Conservation (phyloP, 495 filamentous ascomycete genomes). For the Aspergillus sclerotiicarbonarius region DNA sequence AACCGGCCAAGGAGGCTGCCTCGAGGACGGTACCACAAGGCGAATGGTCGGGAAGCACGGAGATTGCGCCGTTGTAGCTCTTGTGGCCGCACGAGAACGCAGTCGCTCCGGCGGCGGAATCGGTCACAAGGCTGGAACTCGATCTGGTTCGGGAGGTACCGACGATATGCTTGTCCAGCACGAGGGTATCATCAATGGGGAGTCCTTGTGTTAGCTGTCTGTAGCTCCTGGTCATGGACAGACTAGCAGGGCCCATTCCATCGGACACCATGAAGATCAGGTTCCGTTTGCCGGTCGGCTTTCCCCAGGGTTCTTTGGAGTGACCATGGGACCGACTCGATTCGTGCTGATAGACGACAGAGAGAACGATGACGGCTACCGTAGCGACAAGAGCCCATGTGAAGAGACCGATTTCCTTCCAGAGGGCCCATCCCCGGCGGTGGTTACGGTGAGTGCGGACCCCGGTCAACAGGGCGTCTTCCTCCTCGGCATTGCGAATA, state of each 20-base stretch:
- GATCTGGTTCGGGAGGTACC: conserved; percentile 86
- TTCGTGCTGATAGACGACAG: conserved; percentile 70
- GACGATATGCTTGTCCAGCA: conserved; percentile 82
- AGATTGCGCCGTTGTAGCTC: conserved; percentile 95
- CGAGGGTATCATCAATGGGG: conserved; percentile 66
- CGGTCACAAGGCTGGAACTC: conserved; percentile 77
- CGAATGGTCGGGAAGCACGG: conserved; percentile 75
- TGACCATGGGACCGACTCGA: conserved; percentile 32
- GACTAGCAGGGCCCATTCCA: conserved; percentile 92
- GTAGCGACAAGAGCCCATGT: conserved; percentile 90
- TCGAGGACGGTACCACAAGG: conserved; percentile 95
- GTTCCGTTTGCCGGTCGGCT: conserved; percentile 76
- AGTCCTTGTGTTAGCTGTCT: conserved; percentile 67
- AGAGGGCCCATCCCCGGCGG: conserved; percentile 48
- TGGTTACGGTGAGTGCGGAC: conserved; percentile 37
- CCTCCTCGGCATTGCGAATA: conserved; percentile 53
- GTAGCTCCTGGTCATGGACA: conserved; percentile 80
- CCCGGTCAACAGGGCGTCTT: conserved; percentile 65
- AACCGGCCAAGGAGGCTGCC: conserved; percentile 86
- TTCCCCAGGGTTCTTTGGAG: conserved; percentile 36
- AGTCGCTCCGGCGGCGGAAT: conserved; percentile 93
- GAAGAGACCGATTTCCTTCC: conserved; percentile 73
- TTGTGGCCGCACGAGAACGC: conserved; percentile 91
- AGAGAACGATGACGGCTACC: conserved; percentile 68
- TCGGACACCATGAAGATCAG: conserved; percentile 98